Evolutionary conservation across 1,284 basidiomycete genomes (phyloP).

Genomic region (Microbotryum scabiosae): DNA sequence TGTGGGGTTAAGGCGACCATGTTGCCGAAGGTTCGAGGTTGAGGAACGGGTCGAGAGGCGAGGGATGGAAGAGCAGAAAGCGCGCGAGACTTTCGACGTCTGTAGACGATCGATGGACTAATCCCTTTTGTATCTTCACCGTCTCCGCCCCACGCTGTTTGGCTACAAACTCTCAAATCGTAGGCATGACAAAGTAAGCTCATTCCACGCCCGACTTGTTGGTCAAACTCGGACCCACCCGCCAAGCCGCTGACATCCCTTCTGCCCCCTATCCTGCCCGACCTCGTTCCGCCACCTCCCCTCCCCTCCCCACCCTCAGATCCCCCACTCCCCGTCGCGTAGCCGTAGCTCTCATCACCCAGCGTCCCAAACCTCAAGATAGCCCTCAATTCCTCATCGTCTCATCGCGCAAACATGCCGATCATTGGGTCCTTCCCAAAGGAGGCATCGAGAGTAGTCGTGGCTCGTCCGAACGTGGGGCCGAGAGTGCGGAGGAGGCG

Average conservation of each 20-base stretch:
- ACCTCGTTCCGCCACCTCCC: not conserved
- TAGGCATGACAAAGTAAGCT: not conserved
- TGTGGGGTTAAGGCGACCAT: no score
- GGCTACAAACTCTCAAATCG: no score
- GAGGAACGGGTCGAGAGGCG: no score
- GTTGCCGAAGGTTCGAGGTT: no score
- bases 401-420: constrained; percentile 13
- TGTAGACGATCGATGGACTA: no score
- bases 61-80: no score
- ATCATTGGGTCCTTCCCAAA: constrained; percentile 24
- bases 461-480: not conserved
- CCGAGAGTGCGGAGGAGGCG: constrained; percentile 7
- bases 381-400: constrained; percentile 17
- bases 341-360: constrained; percentile 15
- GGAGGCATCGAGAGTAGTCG: constrained; percentile 18
- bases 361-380: not conserved
- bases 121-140: no score
- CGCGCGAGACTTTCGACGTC: no score
- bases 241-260: not conserved
- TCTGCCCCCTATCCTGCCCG: not conserved
- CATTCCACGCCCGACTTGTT: not conserved
- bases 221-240: not conserved
- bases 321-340: constrained; percentile 19
- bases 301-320: not conserved
- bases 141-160: no score